Evolutionary conservation across 1,284 basidiomycete species (phyloP).

Genomic region (Rhodotorula sp.): DNA sequence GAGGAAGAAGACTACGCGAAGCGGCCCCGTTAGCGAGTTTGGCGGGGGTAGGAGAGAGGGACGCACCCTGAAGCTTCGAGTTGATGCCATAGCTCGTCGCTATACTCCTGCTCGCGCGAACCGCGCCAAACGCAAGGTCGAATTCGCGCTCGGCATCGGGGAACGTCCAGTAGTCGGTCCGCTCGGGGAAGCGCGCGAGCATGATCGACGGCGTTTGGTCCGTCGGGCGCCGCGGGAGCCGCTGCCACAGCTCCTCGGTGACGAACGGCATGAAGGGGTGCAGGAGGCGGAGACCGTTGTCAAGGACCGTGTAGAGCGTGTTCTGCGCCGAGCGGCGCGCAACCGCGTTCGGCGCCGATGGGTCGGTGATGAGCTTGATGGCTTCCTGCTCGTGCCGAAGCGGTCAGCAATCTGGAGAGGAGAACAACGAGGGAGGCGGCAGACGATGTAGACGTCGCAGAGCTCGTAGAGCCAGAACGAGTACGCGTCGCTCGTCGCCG

Average conservation of each 20-base stretch:
- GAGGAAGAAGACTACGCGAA: slow-evolving; percentile 71
- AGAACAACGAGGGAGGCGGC: slow-evolving; percentile 57
- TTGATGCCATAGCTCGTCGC: slow-evolving; percentile 90
- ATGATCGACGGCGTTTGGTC: slow-evolving; percentile 86
- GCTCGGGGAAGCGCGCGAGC: slow-evolving; percentile 78
- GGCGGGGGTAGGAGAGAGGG: neutral
- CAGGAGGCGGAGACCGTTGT: slow-evolving; percentile 82
- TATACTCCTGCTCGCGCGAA: slow-evolving; percentile 79
- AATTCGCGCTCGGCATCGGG: slow-evolving; percentile 78
- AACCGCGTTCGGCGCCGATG: slow-evolving; percentile 69
- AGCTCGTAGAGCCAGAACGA: slow-evolving; percentile 99
- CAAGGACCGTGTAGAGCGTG: slow-evolving; percentile 92
- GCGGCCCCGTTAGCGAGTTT: neutral
- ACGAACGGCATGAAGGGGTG: slow-evolving; percentile 99
- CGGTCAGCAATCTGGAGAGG: neutral
- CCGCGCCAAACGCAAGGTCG: slow-evolving; percentile 78
- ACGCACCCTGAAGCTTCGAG: slow-evolving; percentile 77
- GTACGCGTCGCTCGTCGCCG: slow-evolving; percentile 79
- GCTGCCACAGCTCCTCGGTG: slow-evolving; percentile 98
- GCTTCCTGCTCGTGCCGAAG: slow-evolving; percentile 16
- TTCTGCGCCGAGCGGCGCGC: slow-evolving; percentile 84
- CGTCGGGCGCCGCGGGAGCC: slow-evolving; percentile 78
- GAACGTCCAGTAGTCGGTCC: slow-evolving; percentile 66
- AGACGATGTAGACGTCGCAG: slow-evolving; percentile 89
- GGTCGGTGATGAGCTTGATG: slow-evolving; percentile 39